phyloP scores from a whole-genome alignment of 73 alveolate genomes.

The Paramecium primaurelia region DNA sequence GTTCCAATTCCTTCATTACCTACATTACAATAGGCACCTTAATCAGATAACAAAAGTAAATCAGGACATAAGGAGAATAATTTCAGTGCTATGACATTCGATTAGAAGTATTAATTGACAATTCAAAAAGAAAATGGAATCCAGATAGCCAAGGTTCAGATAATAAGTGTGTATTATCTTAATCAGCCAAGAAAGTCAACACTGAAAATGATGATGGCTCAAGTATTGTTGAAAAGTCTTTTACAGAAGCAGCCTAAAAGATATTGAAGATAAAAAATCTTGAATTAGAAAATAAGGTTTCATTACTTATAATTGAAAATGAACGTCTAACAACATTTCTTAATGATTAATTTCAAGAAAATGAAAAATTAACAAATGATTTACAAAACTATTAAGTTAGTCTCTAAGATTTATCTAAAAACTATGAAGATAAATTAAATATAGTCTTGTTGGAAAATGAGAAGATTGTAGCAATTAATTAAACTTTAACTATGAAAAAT shows the following conservation, averaged over 20 bases:
- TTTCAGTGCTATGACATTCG: conserved; percentile 11
- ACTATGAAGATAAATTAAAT: conserved; percentile 43
- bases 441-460: conserved; percentile 24
- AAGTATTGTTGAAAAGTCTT: conserved; percentile 21
- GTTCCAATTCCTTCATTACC: conserved; percentile 18
- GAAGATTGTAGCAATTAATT: neutral
- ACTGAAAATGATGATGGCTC: conserved; percentile 41
- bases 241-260: conserved; percentile 48
- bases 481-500: neutral
- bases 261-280: conserved; percentile 10
- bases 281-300: conserved; percentile 42
- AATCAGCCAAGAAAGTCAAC: conserved; percentile 9
- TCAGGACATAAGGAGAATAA: conserved; percentile 38
- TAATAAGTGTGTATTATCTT: neutral
- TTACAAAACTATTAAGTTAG: neutral
- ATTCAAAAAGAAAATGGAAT: conserved; percentile 13
- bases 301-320: conserved; percentile 39
- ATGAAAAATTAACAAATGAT: conserved; percentile 32
- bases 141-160: conserved; percentile 11
- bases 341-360: conserved; percentile 41
- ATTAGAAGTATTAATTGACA: conserved; percentile 5
- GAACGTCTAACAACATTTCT: conserved; percentile 37
- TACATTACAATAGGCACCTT: neutral
- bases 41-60: neutral
- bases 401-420: neutral